Conservation (phyloP, 495 filamentous ascomycete species). For the Echria macrotheca region DNA sequence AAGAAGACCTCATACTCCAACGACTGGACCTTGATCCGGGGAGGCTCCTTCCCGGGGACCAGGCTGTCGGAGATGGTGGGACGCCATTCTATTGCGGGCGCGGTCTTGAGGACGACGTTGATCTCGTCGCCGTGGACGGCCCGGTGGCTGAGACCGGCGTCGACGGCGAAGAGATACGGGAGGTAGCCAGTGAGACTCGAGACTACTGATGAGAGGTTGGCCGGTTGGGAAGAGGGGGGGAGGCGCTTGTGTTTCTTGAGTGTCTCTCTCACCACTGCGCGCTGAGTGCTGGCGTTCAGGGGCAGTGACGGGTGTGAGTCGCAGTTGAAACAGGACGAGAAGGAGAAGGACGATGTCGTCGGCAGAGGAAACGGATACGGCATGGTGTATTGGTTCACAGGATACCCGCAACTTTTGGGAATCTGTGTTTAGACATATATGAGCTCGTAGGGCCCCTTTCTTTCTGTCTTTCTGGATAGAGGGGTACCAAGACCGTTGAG, state of each 20-base stretch:
- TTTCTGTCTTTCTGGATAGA: not conserved
- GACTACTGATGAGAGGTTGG: constrained; percentile 62
- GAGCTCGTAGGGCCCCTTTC: too few relatives aligned
- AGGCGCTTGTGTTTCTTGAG: constrained; percentile 81
- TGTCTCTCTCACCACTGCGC: constrained; percentile 68
- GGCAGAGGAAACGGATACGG: constrained; percentile 79
- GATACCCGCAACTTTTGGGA: not conserved
- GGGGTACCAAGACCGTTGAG: too few relatives aligned
- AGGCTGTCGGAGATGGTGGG: constrained; percentile 58
- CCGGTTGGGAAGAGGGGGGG: constrained; percentile 56
- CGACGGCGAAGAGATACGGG: constrained; percentile 70
- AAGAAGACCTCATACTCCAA: constrained; percentile 82
- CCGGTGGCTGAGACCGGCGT: constrained; percentile 56
- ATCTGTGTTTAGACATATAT: not conserved
- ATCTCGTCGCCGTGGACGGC: constrained; percentile 53
- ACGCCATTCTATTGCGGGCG: constrained; percentile 71
- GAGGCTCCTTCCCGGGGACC: constrained; percentile 51
- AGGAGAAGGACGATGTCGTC: constrained; percentile 77
- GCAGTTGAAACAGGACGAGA: constrained; percentile 63
- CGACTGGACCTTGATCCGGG: constrained; percentile 62
- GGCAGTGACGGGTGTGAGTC: constrained; percentile 80
- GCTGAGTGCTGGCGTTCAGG: constrained; percentile 66
- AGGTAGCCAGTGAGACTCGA: constrained; percentile 66
- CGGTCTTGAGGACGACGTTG: constrained; percentile 49
- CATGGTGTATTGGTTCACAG: constrained; percentile 47